Percentiles rank a stretch among this genome's conserved stretches.
Evolutionary conservation across 257 asterid species (phyloP).

Genomic region (Lithospermum erythrorhizon): DNA sequence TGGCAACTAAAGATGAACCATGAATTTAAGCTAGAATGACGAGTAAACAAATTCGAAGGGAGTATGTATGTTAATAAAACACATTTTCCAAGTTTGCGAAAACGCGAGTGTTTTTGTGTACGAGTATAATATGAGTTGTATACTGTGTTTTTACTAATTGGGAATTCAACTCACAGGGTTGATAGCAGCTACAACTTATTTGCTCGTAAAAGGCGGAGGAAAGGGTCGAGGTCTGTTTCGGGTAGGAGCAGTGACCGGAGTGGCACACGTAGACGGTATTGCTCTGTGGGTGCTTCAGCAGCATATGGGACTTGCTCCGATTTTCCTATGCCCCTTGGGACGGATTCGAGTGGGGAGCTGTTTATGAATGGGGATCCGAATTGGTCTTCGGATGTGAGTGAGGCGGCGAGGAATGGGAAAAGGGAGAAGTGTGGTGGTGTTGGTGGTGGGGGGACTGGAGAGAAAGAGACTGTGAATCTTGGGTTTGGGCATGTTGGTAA

Average conservation of each 20-base stretch:
- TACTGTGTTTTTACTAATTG: too few relatives aligned
- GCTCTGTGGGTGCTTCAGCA: slow-evolving; percentile 27
- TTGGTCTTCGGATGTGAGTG: slow-evolving; percentile 95
- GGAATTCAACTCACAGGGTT: too few relatives aligned
- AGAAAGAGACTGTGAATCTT: slow-evolving; percentile 33
- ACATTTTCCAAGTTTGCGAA: too few relatives aligned
- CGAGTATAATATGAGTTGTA: too few relatives aligned
- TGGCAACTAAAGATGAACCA: too few relatives aligned
- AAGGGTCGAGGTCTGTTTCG: slow-evolving; percentile 80
- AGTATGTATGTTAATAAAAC: too few relatives aligned
- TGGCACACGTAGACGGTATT: slow-evolving; percentile 37
- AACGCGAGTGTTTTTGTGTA: too few relatives aligned
- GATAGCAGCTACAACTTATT: too few relatives aligned
- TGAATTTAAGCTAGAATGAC: too few relatives aligned
- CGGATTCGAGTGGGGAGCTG: slow-evolving; percentile 96
- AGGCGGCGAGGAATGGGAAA: slow-evolving; percentile 42
- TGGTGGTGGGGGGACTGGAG: slow-evolving; percentile 39
- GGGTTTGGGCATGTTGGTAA: slow-evolving; percentile 51
- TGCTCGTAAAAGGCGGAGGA: slow-evolving; percentile 63
- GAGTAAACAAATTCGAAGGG: too few relatives aligned
- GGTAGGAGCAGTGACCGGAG: slow-evolving; percentile 91
- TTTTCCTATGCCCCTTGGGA: slow-evolving; percentile 66
- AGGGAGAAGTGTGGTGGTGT: slow-evolving; percentile 24
- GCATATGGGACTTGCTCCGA: slow-evolving; percentile 67
- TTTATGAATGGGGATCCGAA: slow-evolving; percentile 64